A percentile compares a stretch with the other conserved stretches of the same genome.
Evolutionary conservation across 176 grass and related monocot genomes (phyloP).

Genomic region (Oryza coarctata): DNA sequence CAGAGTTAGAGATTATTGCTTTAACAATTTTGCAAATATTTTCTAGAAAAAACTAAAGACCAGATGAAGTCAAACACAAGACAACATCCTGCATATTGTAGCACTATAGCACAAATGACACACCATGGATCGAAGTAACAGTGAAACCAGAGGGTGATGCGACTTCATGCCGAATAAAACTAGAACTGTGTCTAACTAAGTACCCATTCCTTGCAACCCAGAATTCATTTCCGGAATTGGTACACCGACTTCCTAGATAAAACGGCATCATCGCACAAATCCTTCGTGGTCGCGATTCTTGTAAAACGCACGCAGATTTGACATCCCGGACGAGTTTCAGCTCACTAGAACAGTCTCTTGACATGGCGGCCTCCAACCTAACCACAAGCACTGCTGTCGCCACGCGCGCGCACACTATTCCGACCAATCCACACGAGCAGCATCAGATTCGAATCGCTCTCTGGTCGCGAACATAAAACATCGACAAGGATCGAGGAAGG

Average conservation of each 20-base stretch:
- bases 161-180: background rate
- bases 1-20: background rate
- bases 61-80: background rate
- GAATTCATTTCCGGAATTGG: background rate
- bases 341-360: background rate
- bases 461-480: background rate
- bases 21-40: background rate
- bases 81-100: background rate
- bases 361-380: background rate
- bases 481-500: background rate
- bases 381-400: background rate
- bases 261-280: background rate
- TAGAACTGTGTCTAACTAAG: background rate
- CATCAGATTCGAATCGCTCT: background rate
- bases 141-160: background rate
- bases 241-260: background rate
- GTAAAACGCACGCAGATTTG: background rate
- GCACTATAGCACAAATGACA: background rate
- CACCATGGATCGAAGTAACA: background rate
- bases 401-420: background rate
- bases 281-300: background rate
- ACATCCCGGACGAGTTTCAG: background rate
- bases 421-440: background rate
- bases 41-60: background rate
- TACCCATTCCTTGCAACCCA: background rate